Evolutionary conservation across 192 early-diverging fungal genomes (phyloP), one percentile per base, ranked within the genome.

Genomic region (Backusella liffmaniae): DNA sequence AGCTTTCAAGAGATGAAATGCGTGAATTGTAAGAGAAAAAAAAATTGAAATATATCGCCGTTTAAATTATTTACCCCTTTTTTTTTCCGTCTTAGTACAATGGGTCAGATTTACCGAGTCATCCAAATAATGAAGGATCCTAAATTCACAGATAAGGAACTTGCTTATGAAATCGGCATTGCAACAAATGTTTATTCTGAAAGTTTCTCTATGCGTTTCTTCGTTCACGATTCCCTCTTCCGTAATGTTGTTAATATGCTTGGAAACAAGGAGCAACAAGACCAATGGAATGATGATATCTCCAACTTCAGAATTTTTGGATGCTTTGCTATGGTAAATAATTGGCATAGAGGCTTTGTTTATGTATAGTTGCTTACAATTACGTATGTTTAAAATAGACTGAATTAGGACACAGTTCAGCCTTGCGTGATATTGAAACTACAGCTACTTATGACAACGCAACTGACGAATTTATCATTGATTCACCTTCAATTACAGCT

Each of bases 261-360:
- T 49, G 87, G 88, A 34, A 87, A 82, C n/a, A 76, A 82, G 5
- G 90, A 88, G 46, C 91, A 92, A 71, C 80, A 84, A 65, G 86
- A 80, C 12, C 67, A 84, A 36, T 88, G 86, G 86, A 77, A 88
- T 53, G 83, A 81, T 23, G 82, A 88, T 66, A 82, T 91, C 15
- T 77, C 82, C 18, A 83, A 82, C 46, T 91, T 83, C 73, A 79
- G 83, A 67, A 76, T 90, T 12, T 76, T 91, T 73, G 91, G 91
- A 68, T 88, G 91, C 62, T 92, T 91, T 77, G 88, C 89, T 8
- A 90, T 91, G 88, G 87, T 90, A 88, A 35, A 39, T 16, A 39
- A 32, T 36, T 23, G 13, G 10, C 10, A 10, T 23, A 29, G 2
- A 26, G 21, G 53, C 12, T 62, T 62, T 26, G 3, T 29, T 13